These are phyloP conservation scores for Leccinum rimulosum DNA, from an alignment of 768 basidiomycete genomes.

Conservation along the genomic window DNA sequence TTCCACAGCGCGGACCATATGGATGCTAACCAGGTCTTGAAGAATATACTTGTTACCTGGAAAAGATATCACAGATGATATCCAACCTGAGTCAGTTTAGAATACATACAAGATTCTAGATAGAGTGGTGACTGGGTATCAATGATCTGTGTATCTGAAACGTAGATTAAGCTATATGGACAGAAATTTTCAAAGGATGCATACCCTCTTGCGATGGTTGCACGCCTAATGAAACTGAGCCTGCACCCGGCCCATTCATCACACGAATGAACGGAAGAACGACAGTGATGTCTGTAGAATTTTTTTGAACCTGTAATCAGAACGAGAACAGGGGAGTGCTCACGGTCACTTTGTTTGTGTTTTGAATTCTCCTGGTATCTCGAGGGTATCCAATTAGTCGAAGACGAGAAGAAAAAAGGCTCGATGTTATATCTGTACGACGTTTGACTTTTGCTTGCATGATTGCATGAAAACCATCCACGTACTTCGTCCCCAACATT, in stretches of 20 bases:
- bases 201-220: constrained; percentile 9
- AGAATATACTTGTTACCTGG: constrained; percentile 24
- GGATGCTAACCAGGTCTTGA: constrained; percentile 51
- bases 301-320: background rate
- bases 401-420: constrained; percentile 65
- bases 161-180: background rate
- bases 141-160: constrained; percentile 34
- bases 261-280: constrained; percentile 51
- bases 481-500: constrained; percentile 56
- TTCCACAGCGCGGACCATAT: constrained; percentile 41
- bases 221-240: background rate
- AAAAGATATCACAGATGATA: background rate
- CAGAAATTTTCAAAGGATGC: background rate
- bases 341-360: constrained; percentile 49
- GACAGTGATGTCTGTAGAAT: constrained; percentile 50
- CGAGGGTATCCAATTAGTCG: constrained; percentile 65
- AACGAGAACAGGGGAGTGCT: constrained; percentile 31
- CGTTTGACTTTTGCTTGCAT: background rate
- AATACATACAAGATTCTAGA: constrained; percentile 32
- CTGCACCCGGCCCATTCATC: constrained; percentile 16
- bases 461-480: background rate
- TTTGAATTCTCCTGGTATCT: constrained; percentile 53
- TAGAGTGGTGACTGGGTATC: constrained; percentile 51
- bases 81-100: background rate
- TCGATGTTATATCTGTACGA: constrained; percentile 48